Evolutionary conservation across 768 basidiomycete species (phyloP), one percentile per base, ranked within the genome.

Genomic region (Trametes meyenii): DNA sequence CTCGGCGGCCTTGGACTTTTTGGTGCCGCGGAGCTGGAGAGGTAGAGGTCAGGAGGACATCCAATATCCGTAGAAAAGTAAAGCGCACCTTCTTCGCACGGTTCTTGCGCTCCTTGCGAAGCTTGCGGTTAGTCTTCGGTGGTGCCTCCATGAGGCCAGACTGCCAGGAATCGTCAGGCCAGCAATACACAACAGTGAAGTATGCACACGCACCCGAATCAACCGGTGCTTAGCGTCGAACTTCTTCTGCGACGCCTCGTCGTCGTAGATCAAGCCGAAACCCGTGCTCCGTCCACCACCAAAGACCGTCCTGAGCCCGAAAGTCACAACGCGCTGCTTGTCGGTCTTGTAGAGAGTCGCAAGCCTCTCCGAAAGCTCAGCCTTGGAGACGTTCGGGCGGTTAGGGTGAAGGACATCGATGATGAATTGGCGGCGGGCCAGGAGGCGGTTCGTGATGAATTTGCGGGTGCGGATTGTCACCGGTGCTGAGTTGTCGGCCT

Each of bases 31-130:
- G 79, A 95, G 78, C 95, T 98, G 69, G 36, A 48, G 59, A 33
- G 43, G 71, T 14, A 36, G 19, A 17, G 3, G 42, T 60, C 36
- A 69, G 61, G 42, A 68, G 53, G 70, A 66, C 43, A 14, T 5
- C 52, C 29, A 53, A 21, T 55, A 42, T 24, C 24, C 29, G 21
- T 57, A 8, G 26, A 16, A 24, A 17, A 16, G 48, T 19, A 23
- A 13, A 26, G 33, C 62, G n/a, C 49, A 94, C 96, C 89, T 98
- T 98, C 91, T 99, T 99, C 65, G 91, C 86, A 75, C 96, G 89
- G 81, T 99, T 99, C 87, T 99, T 99, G 72, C 97, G 88, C 83
- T 98, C 96, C 83, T 98, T 98, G 78, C 97, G 90, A 78, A 98
- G 87, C 78, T 98, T 98, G 73, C 97, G 90, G 66, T 94, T 94